These are phyloP conservation scores for Isabelozyma heimii DNA, from an alignment of 805 yeast genomes.

Conservation along the genomic window DNA sequence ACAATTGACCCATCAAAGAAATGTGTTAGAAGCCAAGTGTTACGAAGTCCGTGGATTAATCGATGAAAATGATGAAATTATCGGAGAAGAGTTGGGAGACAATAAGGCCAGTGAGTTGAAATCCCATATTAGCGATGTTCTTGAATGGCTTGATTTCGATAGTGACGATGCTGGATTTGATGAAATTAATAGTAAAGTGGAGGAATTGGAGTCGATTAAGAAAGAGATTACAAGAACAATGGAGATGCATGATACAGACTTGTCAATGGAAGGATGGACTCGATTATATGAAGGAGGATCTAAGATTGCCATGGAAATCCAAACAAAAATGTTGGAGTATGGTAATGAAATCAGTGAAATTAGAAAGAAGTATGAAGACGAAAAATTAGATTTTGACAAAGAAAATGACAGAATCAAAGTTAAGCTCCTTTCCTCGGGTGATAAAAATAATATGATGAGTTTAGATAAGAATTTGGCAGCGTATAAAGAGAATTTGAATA, in stretches of 20 bases:
- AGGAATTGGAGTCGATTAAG: slow-evolving; percentile 15
- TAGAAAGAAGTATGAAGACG: slow-evolving; percentile 40
- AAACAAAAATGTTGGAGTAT: slow-evolving; percentile 42
- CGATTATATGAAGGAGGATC: slow-evolving; percentile 43
- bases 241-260: slow-evolving; percentile 43
- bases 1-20: slow-evolving; percentile 56
- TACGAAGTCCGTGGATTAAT: slow-evolving; percentile 64
- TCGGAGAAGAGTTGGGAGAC: slow-evolving; percentile 31
- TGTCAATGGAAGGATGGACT: slow-evolving; percentile 45
- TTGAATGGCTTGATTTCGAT: slow-evolving; percentile 81
- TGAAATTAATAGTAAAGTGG: slow-evolving; percentile 23
- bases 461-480: slow-evolving; percentile 24
- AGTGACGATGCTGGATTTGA: slow-evolving; percentile 47
- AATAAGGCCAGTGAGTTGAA: slow-evolving; percentile 26
- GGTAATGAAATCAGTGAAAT: slow-evolving; percentile 44
- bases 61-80: slow-evolving; percentile 45
- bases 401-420: slow-evolving; percentile 46
- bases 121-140: slow-evolving; percentile 40
- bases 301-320: slow-evolving; percentile 38
- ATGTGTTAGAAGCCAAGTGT: slow-evolving; percentile 68
- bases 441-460: slow-evolving; percentile 17
- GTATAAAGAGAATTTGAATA: slow-evolving; percentile 26
- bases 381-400: slow-evolving; percentile 50
- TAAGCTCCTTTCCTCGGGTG: slow-evolving; percentile 15
- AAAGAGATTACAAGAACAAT: slow-evolving; percentile 30